phyloP scores from a whole-genome alignment of 208 protist genomes.

The Trypanosoma scelopori region DNA sequence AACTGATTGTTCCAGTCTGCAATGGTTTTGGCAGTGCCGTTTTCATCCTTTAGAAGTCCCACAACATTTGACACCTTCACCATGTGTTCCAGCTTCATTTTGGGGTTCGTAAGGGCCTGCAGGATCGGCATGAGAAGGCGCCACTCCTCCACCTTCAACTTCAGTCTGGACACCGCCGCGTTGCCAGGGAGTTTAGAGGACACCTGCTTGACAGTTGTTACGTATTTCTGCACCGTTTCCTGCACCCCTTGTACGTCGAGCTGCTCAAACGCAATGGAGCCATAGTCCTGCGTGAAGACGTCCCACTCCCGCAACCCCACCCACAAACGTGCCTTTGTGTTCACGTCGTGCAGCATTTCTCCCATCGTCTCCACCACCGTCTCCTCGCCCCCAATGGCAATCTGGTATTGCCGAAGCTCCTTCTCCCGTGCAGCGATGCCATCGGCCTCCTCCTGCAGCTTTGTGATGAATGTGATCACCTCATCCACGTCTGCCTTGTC shows the following conservation, averaged over 20 bases:
- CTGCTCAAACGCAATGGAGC: conserved; percentile 66
- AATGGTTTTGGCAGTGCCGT: conserved; percentile 61
- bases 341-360: conserved; percentile 92
- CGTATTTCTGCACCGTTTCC: conserved; percentile 88
- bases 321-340: conserved; percentile 89
- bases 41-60: conserved; percentile 61
- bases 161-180: conserved; percentile 81
- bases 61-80: conserved; percentile 75
- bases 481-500: conserved; percentile 75
- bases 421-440: conserved; percentile 82
- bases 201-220: conserved; percentile 89
- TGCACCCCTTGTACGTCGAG: conserved; percentile 70
- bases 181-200: conserved; percentile 79
- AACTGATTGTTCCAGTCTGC: conserved; percentile 77
- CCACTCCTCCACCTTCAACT: conserved; percentile 92
- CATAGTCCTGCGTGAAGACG: conserved; percentile 63
- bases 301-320: conserved; percentile 86
- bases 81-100: conserved; percentile 89
- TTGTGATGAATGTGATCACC: conserved; percentile 83
- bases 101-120: conserved; percentile 91
- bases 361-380: conserved; percentile 89
- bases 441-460: conserved; percentile 80
- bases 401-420: conserved; percentile 87
- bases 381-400: conserved; percentile 88
- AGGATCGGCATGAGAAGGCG: conserved; percentile 92